Conservation (phyloP, 2,329 filamentous ascomycete genomes). For the Fusarium haematococcum region DNA sequence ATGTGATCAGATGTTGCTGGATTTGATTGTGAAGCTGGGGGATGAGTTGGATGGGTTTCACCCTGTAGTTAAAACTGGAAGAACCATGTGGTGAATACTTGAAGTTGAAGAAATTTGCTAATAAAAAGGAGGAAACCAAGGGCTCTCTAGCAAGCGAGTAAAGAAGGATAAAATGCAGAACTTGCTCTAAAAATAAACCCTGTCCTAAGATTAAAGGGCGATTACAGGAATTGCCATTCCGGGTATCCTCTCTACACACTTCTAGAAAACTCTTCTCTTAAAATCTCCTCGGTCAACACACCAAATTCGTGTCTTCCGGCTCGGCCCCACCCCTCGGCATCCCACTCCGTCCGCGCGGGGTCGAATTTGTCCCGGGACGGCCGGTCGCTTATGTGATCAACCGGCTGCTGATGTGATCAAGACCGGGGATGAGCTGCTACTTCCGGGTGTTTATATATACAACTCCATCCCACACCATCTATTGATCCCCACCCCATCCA, state of each 20-base stretch:
- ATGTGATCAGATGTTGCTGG: background rate
- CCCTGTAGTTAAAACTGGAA: background rate
- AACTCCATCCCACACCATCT: background rate
- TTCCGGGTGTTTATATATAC: slow-evolving; percentile 17
- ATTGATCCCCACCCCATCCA: background rate
- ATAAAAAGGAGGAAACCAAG: background rate
- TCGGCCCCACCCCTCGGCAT: slow-evolving; percentile 20
- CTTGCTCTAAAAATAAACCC: background rate
- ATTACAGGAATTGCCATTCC: background rate
- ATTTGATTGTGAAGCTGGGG: background rate
- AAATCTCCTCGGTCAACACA: background rate
- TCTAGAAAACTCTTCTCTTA: background rate
- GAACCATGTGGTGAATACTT: background rate
- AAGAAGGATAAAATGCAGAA: background rate
- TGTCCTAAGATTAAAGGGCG: background rate
- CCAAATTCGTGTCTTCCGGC: background rate
- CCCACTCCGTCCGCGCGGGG: slow-evolving; percentile 24
- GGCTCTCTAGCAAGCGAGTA: background rate
- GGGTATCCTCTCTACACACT: background rate
- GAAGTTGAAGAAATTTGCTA: background rate
- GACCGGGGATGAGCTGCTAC: background rate
- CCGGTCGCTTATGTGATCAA: slow-evolving; percentile 31
- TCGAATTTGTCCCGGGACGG: slow-evolving; percentile 1
- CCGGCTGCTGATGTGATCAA: slow-evolving; percentile 23
- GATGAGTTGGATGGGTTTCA: background rate